Conservation (phyloP, 1,284 basidiomycete species). For the Rhodotorula sp. region DNA sequence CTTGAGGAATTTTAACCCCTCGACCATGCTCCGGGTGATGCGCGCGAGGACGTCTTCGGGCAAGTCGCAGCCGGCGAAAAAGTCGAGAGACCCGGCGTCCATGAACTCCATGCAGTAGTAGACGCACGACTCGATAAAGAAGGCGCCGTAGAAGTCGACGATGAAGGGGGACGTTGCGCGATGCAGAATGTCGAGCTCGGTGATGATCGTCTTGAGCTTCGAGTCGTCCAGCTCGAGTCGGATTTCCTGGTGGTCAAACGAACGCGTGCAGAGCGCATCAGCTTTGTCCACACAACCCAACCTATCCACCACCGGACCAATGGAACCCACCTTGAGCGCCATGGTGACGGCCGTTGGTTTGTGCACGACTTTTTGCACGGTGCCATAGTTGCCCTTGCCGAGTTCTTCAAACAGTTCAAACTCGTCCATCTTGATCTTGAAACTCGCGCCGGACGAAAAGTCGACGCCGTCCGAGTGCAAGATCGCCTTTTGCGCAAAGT, state of each 20-base stretch:
- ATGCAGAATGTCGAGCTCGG: constrained; percentile 97
- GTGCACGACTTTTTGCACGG: constrained; percentile 92
- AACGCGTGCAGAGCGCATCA: no score
- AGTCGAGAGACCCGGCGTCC: constrained; percentile 93
- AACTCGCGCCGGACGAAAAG: constrained; percentile 87
- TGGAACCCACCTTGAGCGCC: constrained; percentile 98
- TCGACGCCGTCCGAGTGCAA: constrained; percentile 90
- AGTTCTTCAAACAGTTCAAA: constrained; percentile 87
- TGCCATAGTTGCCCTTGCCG: constrained; percentile 94
- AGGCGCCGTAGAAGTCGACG: constrained; percentile 97
- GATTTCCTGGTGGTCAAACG: constrained; percentile 65
- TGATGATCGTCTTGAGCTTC: constrained; percentile 93
- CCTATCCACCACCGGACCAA: no score
- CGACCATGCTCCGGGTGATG: constrained; percentile 78
- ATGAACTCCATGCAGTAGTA: constrained; percentile 99
- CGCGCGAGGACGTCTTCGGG: constrained; percentile 83
- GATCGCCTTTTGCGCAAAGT: constrained; percentile 90
- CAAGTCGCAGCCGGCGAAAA: constrained; percentile 61
- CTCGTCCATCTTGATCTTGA: constrained; percentile 82
- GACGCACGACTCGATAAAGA: constrained; percentile 97
- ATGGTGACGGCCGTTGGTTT: constrained; percentile 91
- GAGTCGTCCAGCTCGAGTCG: constrained; percentile 93
- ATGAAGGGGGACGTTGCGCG: constrained; percentile 86
- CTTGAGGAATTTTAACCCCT: constrained; percentile 92
- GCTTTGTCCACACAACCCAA: no score